A percentile compares a stretch with the other conserved stretches of the same genome.
Evolutionary conservation across 1,284 basidiomycete species (phyloP).

Genomic region (Melampsora medusae): DNA sequence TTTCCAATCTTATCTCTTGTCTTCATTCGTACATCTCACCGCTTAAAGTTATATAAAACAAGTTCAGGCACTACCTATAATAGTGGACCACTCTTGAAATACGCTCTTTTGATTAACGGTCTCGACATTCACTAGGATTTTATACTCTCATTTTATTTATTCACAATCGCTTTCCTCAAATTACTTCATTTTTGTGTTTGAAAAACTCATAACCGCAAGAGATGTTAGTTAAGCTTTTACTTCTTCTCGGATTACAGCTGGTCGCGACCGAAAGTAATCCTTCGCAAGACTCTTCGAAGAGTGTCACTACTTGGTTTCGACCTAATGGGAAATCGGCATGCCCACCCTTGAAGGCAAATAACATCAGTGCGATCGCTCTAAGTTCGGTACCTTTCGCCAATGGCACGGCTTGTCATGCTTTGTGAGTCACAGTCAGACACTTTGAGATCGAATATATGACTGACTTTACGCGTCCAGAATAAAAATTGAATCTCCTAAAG

Average conservation of each 20-base stretch:
- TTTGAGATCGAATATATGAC: not conserved
- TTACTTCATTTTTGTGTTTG: no score
- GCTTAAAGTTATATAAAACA: no score
- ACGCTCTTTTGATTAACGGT: no score
- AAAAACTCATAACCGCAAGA: not conserved
- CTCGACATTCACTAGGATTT: no score
- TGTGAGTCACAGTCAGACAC: not conserved
- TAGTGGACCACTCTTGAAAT: no score
- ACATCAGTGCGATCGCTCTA: not conserved
- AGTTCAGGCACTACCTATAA: no score
- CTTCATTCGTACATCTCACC: no score
- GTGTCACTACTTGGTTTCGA: not conserved
- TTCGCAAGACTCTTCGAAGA: not conserved
- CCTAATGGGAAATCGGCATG: not conserved
- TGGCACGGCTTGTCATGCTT: not conserved
- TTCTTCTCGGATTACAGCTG: not conserved
- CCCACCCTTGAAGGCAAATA: not conserved
- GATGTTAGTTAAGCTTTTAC: not conserved
- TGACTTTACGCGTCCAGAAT: not conserved
- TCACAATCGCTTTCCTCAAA: no score
- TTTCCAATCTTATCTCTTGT: no score
- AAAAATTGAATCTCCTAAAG: conserved; percentile 1
- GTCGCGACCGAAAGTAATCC: not conserved
- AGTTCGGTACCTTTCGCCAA: not conserved
- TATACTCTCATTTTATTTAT: no score